phyloP scores from a whole-genome alignment of 1,284 basidiomycete genomes.

The Marasmius fiardii region DNA sequence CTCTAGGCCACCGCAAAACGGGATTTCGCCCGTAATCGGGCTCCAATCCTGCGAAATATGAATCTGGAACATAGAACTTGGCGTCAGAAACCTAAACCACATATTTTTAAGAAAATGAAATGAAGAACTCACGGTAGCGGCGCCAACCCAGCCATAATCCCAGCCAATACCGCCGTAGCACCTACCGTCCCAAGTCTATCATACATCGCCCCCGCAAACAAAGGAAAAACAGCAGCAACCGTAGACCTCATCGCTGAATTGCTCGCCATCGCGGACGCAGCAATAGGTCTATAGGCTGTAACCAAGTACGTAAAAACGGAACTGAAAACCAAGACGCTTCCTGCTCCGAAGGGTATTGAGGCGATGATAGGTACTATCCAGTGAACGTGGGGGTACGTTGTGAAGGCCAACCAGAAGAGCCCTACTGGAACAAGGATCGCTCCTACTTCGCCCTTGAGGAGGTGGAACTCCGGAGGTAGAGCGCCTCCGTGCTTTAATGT shows the following conservation, averaged over 20 bases:
- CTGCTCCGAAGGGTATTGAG: slow-evolving; percentile 30
- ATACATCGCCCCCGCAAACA: slow-evolving; percentile 31
- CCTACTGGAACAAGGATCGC: slow-evolving; percentile 55
- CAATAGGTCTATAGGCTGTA: slow-evolving; percentile 44
- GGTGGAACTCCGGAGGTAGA: slow-evolving; percentile 26
- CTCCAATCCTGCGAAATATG: too few relatives aligned
- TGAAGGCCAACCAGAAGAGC: slow-evolving; percentile 34
- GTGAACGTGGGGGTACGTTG: slow-evolving; percentile 38
- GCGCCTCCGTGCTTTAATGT: slow-evolving; percentile 43
- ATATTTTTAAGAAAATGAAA: too few relatives aligned
- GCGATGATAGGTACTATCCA: slow-evolving; percentile 42
- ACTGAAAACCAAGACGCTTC: slow-evolving; percentile 50
- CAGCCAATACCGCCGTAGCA: slow-evolving; percentile 27
- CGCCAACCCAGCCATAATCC: slow-evolving; percentile 40
- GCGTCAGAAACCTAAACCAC: too few relatives aligned
- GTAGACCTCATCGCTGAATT: slow-evolving; percentile 42
- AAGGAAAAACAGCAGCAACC: slow-evolving; percentile 44
- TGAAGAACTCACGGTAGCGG: slow-evolving; percentile 38
- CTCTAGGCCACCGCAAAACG: too few relatives aligned
- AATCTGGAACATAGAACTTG: too few relatives aligned
- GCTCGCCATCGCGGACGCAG: slow-evolving; percentile 44
- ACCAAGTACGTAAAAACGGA: slow-evolving; percentile 39
- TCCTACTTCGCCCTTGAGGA: slow-evolving; percentile 11
- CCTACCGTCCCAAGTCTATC: slow-evolving; percentile 41
- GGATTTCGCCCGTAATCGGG: too few relatives aligned